Evolutionary conservation across 2,329 filamentous ascomycete genomes (phyloP).

Genomic region (Ceratocystis variospora): DNA sequence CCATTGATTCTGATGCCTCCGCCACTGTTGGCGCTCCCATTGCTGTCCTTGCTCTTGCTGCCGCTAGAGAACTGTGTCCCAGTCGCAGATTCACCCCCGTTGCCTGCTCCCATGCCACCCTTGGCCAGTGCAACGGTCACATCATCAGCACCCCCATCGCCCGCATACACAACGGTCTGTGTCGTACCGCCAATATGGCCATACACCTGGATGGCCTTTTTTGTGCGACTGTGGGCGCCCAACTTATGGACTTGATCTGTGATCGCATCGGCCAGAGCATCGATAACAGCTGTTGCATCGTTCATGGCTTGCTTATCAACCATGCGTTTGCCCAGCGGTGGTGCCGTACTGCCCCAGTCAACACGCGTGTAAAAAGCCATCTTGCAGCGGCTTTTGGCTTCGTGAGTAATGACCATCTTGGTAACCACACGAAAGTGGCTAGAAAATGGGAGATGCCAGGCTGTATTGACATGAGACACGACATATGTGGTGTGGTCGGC

Average conservation of each 20-base stretch:
- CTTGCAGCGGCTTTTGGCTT: conserved; percentile 84
- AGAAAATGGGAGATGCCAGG: conserved; percentile 76
- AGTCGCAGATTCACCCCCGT: not conserved
- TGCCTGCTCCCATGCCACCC: not conserved
- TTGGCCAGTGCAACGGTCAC: not conserved
- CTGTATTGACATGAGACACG: conserved; percentile 46
- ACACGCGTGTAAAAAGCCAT: conserved; percentile 76
- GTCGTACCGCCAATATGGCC: conserved; percentile 58
- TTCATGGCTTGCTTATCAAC: conserved; percentile 60
- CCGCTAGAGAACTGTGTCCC: not conserved
- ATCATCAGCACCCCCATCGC: conserved; percentile 30
- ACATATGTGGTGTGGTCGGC: conserved; percentile 61
- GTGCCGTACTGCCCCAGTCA: conserved; percentile 60
- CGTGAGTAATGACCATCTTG: conserved; percentile 87
- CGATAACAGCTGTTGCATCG: conserved; percentile 57
- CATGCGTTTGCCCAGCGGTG: conserved; percentile 45
- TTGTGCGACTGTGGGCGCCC: conserved; percentile 59
- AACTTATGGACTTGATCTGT: conserved; percentile 65
- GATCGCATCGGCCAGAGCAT: conserved; percentile 61
- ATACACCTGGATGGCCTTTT: conserved; percentile 66
- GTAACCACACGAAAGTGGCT: conserved; percentile 67
- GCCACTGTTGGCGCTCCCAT: not conserved
- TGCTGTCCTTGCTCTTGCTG: not conserved
- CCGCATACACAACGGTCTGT: conserved; percentile 44
- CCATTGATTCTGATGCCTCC: not conserved